Base-by-base conservation (phyloP, 2,329 filamentous ascomycete genomes). In the Pyrenophora tritici-repentis region DNA sequence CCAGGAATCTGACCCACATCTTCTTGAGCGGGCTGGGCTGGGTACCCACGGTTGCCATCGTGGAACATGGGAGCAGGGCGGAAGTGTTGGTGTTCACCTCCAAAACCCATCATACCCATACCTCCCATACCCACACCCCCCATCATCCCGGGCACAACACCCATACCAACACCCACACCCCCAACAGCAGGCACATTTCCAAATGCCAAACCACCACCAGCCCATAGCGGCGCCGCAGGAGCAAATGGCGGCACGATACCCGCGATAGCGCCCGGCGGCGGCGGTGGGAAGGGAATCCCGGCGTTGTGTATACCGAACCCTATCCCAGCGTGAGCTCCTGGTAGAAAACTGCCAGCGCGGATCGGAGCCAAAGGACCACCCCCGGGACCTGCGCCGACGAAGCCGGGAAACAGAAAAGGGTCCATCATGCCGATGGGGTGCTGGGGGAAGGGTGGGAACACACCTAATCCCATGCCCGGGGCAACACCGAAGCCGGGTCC, bases 331-430 rank as follows among this genome's bases (percentile, higher is more conserved):
- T 64, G 56, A 61, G 62, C 61, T 10, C 62, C 63, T 12, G 65
- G 65, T 4, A 65, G 37, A 41, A 66, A 66, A 42, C 53, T 57
- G 40, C 63, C 63, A 3, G 58, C 34, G 37, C 52, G 63, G 42
- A 62, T 68, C 5, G 62, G 62, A 1, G 62, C 66, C 20, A 70
- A 58, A 3, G 63, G 62, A 2, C 66, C 65, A n/a, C 58, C 53
- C 14, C 59, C 59, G n/a, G 59, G 58, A 0, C 58, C 53, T 22
- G 47, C 47, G 35, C 48, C 47, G 32, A 24, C 22, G 22, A 24
- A 24, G 22, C 22, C 8, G 22, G 22, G 22, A 6, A 55, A 48
- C 36, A 61, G 41, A n/a, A 61, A 58, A 10, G 64, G 64, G 37
- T 65, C 59, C 59, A 65, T 60, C 32, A 58, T 43, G 32, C 58